Evolutionary conservation across 2,329 filamentous ascomycete species (phyloP).

Genomic region (Pyrenophora teres): DNA sequence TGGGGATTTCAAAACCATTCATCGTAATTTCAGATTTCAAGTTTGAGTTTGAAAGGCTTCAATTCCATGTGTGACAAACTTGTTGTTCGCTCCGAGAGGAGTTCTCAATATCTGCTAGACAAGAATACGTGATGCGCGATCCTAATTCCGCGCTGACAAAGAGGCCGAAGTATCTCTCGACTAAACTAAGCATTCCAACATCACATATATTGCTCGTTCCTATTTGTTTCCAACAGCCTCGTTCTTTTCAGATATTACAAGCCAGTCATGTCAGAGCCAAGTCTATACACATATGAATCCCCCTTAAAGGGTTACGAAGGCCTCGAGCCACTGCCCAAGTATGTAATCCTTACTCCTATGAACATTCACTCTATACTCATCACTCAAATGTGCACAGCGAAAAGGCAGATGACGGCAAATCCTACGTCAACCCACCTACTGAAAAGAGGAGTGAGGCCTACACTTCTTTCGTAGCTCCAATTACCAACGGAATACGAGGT

Average conservation of each 20-base stretch:
- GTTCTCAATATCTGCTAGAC: no score
- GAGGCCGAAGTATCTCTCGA: background rate
- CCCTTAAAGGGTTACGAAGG: slow-evolving; percentile 64
- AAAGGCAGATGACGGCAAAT: slow-evolving; percentile 74
- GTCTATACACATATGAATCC: slow-evolving; percentile 57
- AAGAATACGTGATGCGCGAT: background rate
- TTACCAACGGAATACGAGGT: slow-evolving; percentile 68
- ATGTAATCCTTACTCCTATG: slow-evolving; percentile 7
- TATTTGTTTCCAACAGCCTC: background rate
- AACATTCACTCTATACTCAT: background rate
- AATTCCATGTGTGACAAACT: no score
- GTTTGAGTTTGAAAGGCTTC: no score
- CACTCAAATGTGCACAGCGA: slow-evolving; percentile 51
- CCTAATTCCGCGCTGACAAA: slow-evolving; percentile 43
- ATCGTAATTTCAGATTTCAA: no score
- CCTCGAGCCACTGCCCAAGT: slow-evolving; percentile 59
- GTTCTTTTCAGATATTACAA: background rate
- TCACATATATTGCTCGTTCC: background rate
- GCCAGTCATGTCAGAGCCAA: slow-evolving; percentile 48
- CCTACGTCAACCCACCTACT: slow-evolving; percentile 68
- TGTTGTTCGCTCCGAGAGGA: no score
- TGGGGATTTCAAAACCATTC: no score
- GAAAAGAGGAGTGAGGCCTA: slow-evolving; percentile 70
- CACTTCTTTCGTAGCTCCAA: slow-evolving; percentile 67
- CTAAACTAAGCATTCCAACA: background rate